Base-by-base conservation (phyloP, 2,329 filamentous ascomycete genomes). In the Fusarium equiseti region DNA sequence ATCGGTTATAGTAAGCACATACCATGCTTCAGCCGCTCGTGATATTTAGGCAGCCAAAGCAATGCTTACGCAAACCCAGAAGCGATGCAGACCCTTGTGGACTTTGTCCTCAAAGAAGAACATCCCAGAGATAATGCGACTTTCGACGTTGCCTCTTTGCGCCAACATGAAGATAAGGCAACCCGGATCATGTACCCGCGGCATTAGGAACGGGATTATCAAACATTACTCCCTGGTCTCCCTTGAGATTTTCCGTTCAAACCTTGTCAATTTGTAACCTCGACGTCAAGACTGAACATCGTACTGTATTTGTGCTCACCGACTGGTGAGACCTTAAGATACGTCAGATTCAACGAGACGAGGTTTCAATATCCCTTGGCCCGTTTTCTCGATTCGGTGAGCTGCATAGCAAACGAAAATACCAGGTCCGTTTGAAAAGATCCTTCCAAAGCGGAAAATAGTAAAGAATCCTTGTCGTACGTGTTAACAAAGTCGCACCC, bases 381-480 rank as follows among this genome's bases (percentile, higher is more conserved):
- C 38, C 42, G 31, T 16, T 53, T 58, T 58, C 52, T 66, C 44
- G 24, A 58, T 69, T 46, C 46, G 54, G 68, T 46, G 46, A 32
- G 40, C 52, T 69, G 44, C 54, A 48, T 50, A 18, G 50, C 63
- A 64, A 68, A 51, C 40, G 26, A n/a, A 53, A 51, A 53, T 65
- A 40, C 50, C 46, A 54, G 64, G 61, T 59, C 50, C 32, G 48
- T 43, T 38, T 43, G 54, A 49, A 42, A 50, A 42, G 49, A 46
- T 59, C 63, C 50, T 43, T 35, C 27, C 29, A 43, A n/a, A 50
- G 51, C 48, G 54, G 68, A 69, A 71, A 68, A 71, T 70, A 60
- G 56, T 22, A 59, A 58, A 46, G 32, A 26, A 69, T 51, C 52
- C 52, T 54, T 63, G 59, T 44, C 40, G 44, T 50, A n/a, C 35